Base-by-base conservation (phyloP, 495 filamentous ascomycete genomes). In the Collariella sp. region DNA sequence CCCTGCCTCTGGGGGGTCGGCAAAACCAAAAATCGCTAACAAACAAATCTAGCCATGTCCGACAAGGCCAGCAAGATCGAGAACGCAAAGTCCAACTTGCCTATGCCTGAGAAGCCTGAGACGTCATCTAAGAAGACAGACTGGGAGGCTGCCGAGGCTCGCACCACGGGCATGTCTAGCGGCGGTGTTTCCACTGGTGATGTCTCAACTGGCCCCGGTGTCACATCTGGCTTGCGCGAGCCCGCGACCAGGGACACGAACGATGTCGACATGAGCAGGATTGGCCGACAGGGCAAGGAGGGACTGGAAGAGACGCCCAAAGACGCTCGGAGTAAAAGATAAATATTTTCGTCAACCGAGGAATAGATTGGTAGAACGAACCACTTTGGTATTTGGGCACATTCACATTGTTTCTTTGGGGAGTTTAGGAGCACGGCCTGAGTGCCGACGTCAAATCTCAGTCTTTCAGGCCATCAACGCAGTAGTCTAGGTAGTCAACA, bases 101-200 rank as follows among this genome's bases (percentile, higher is more conserved):
- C 86, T 29, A 77, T 91, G 42, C 88, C 26, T n/a, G n/a, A n/a
- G n/a, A n/a, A n/a, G n/a, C 26, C 88, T 12, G 85, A 91, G 2
- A 71, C 90, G 35, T 87, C 88, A 5, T 87, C 88, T 0, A 69
- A 72, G 13, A 68, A 80, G 18, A 85, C 85, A n/a, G 88, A 75
- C 60, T 90, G 81, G 80, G 82, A 88, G 63, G 85, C 84, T 7
- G 72, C 76, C 48, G 87, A 91, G 53, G 73, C 74, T 40, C 72
- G 80, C 52, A 85, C 72, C 20, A 80, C 86, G 62, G 84, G 41
- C 22, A 80, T 86, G 59, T 84, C 41, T 81, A 80, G 79, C 29
- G 85, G 85, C 20, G 69, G 79, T 35, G 34, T 77, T 0, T 59
- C 72, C 1, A 26, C 57, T 49, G 70, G 64, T 31, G 79, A 82